Percentiles rank a stretch among this genome's conserved stretches.
phyloP scores from a whole-genome alignment of 768 basidiomycete species.

The Podaxis mareebaensis region DNA sequence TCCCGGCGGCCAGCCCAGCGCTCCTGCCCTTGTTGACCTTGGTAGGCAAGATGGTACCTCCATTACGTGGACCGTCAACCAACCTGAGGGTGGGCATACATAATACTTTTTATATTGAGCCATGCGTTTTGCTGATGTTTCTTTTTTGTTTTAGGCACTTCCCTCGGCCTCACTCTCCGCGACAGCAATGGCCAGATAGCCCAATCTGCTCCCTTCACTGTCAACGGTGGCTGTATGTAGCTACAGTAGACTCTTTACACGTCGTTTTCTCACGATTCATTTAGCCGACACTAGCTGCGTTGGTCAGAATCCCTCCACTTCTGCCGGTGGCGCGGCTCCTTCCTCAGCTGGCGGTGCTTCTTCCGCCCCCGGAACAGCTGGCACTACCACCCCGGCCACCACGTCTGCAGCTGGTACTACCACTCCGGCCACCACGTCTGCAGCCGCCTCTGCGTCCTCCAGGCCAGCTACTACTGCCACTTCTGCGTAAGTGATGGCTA shows the following conservation, averaged over 20 bases:
- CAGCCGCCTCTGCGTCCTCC: neutral
- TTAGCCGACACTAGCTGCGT: conserved; percentile 39
- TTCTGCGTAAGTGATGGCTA: neutral
- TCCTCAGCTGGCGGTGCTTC: conserved; percentile 20
- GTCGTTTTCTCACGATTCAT: neutral
- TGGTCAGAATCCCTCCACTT: conserved; percentile 22
- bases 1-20: conserved; percentile 47
- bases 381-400: conserved; percentile 6
- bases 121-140: conserved; percentile 1
- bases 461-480: conserved; percentile 16
- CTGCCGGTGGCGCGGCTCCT: conserved; percentile 21
- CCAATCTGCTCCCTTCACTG: conserved; percentile 54
- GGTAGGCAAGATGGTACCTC: conserved; percentile 37
- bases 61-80: conserved; percentile 57
- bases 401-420: conserved; percentile 14
- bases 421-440: conserved; percentile 18
- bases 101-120: neutral
- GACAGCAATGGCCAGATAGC: conserved; percentile 55
- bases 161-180: conserved; percentile 57
- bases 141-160: conserved; percentile 36
- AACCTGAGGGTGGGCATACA: neutral
- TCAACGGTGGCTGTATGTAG: conserved; percentile 52
- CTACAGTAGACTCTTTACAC: neutral
- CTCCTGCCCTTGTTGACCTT: conserved; percentile 47
- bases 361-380: no score